These are phyloP conservation scores for Didymosphaeria variabile DNA, from an alignment of 2,329 filamentous ascomycete species.

Conservation along the genomic window DNA sequence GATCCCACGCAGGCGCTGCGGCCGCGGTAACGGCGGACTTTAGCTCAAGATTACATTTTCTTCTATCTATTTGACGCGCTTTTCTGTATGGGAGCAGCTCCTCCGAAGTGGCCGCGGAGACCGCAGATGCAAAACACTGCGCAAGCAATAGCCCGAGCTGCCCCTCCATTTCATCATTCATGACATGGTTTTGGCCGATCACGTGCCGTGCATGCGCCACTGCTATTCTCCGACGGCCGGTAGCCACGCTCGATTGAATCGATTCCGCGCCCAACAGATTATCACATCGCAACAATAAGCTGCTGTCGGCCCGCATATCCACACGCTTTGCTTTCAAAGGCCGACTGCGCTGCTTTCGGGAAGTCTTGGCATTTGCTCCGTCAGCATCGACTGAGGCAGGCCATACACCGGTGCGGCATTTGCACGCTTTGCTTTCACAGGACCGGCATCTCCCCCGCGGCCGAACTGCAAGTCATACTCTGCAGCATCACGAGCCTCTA, in stretches of 20 bases:
- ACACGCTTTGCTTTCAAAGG: slow-evolving; percentile 26
- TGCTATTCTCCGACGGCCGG: slow-evolving; percentile 13
- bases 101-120: slow-evolving; percentile 20
- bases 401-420: slow-evolving; percentile 26
- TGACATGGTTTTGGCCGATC: slow-evolving; percentile 18
- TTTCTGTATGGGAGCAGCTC: slow-evolving; percentile 6
- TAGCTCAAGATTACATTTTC: slow-evolving; percentile 20
- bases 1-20: slow-evolving; percentile 35
- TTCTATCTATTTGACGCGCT: neutral
- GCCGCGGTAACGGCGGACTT: slow-evolving; percentile 41
- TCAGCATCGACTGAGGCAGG: slow-evolving; percentile 19
- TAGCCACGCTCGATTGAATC: slow-evolving; percentile 3
- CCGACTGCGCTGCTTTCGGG: slow-evolving; percentile 19
- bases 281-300: slow-evolving; percentile 21
- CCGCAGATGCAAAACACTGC: neutral
- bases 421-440: slow-evolving; percentile 13
- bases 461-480: slow-evolving; percentile 14
- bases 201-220: slow-evolving; percentile 20
- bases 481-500: neutral
- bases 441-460: slow-evolving; percentile 17
- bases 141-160: slow-evolving; percentile 14
- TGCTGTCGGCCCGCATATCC: slow-evolving; percentile 37
- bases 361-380: slow-evolving; percentile 9
- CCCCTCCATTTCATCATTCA: slow-evolving; percentile 18
- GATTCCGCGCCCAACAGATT: slow-evolving; percentile 32